Base-by-base conservation (phyloP, 2,329 filamentous ascomycete species). In the Teratosphaeria nubilosa region DNA sequence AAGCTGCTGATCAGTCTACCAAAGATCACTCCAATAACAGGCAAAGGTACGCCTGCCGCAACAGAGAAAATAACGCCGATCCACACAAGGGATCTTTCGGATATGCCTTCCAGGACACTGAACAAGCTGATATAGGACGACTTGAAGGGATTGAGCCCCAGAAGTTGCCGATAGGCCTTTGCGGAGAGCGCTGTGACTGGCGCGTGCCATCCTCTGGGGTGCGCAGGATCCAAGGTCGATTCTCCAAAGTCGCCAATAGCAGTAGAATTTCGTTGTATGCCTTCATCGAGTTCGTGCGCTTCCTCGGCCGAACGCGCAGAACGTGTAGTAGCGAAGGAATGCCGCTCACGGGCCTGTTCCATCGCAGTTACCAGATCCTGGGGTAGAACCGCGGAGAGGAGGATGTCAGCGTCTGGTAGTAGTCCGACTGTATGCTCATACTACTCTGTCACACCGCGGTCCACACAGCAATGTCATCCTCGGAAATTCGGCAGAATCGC, bases 101-200 rank as follows among this genome's bases (percentile, higher is more conserved):
- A 64, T n/a, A 66, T 56, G 51, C 74, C 73, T 34, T 76, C 72
- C 60, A 80, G 64, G 10, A 76, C 72, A 24, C 73, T 69, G 65
- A 77, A 81, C 0, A 80, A 71, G 22, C 75, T 70, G 56, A 80
- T 72, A 63, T 80, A 81, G 9, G 77, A 78, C n/a, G 73, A 74
- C 60, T 73, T 74, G 67, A 78, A 76, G 1, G 75, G 73, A 58
- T 78, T 75, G 41, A 74, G 60, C 13, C 74, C 74, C 31, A 77
- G 62, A 3, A 77, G 66, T 60, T 76, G 72, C 30, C 69, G 68
- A 41, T 62, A 65, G 16, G 64, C 55, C 55, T 61, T 63, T 4
- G 41, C 25, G 16, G 61, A 57, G 13, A 62, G 31, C 14, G 56
- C 31, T 5, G 53, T 53, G 7, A 59, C 53, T 11, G 55, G 45